phyloP scores from a whole-genome alignment of 345 rosid genomes.

The Toxicodendron radicans region DNA sequence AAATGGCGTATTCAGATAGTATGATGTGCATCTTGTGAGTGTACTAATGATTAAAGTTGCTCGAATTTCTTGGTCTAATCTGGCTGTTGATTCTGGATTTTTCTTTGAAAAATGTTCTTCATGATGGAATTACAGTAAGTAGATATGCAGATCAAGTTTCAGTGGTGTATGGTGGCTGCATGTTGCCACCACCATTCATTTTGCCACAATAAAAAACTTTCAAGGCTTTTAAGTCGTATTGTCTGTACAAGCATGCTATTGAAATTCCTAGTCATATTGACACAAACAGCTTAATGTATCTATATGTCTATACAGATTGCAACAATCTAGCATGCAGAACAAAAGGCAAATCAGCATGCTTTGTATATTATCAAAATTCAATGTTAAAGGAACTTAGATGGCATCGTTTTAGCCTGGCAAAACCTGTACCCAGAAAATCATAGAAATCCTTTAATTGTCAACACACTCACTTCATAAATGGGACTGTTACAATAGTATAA shows the following conservation, averaged over 20 bases:
- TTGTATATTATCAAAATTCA: too few species aligned
- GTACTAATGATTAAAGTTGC: background rate
- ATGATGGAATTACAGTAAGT: background rate
- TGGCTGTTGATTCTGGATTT: background rate
- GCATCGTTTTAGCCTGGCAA: too few species aligned
- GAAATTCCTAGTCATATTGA: too few species aligned
- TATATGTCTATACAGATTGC: too few species aligned
- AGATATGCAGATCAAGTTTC: background rate
- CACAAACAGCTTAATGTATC: too few species aligned
- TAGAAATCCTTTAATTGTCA: too few species aligned
- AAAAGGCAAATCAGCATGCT: too few species aligned
- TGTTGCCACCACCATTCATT: conserved; percentile 7
- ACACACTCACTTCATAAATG: too few species aligned
- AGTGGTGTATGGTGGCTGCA: background rate
- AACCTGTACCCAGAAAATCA: too few species aligned
- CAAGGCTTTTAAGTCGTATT: background rate
- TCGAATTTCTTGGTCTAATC: background rate
- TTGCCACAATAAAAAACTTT: background rate
- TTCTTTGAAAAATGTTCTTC: background rate
- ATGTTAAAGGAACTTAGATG: too few species aligned
- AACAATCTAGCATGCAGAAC: too few species aligned
- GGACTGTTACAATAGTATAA: too few species aligned
- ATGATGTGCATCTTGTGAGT: conserved; percentile 7
- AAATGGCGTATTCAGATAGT: background rate
- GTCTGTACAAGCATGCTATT: background rate